A percentile compares a stretch with the other conserved stretches of the same genome.
phyloP scores from a whole-genome alignment of 768 basidiomycete species.

The Panus rudis region DNA sequence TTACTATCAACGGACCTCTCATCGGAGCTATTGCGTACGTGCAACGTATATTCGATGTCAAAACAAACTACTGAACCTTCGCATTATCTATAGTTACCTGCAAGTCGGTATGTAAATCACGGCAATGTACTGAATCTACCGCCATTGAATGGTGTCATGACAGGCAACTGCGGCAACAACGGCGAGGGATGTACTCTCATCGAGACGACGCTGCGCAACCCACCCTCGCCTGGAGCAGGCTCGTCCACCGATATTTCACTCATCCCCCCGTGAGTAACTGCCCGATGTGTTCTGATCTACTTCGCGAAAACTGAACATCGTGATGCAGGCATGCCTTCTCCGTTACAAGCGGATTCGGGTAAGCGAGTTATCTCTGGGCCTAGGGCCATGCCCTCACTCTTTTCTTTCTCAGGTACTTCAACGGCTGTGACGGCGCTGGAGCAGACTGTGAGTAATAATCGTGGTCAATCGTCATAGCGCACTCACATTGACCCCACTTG shows the following conservation, averaged over 20 bases:
- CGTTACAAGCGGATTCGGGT: constrained; percentile 35
- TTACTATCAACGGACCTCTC: constrained; percentile 20
- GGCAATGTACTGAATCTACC: not conserved
- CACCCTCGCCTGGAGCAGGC: constrained; percentile 23
- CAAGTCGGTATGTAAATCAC: not conserved
- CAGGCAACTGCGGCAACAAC: constrained; percentile 31
- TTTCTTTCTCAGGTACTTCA: constrained; percentile 30
- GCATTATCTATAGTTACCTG: constrained; percentile 5
- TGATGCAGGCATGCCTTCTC: constrained; percentile 32
- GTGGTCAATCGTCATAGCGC: not conserved
- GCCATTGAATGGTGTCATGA: not conserved
- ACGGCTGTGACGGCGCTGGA: constrained; percentile 37
- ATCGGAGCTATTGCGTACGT: constrained; percentile 30
- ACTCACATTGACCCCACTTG: not conserved
- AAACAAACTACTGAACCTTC: no score
- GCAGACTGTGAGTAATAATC: constrained; percentile 30
- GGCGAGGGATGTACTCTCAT: constrained; percentile 33
- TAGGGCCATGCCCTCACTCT: not conserved
- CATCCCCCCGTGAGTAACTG: constrained; percentile 33
- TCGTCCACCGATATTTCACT: constrained; percentile 32
- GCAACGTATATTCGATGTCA: not conserved
- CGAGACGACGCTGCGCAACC: constrained; percentile 32
- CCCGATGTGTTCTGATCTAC: constrained; percentile 5
- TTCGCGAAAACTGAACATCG: constrained; percentile 11
- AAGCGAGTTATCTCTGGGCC: not conserved